Evolutionary conservation across 2,329 filamentous ascomycete species (phyloP), one percentile per base, ranked within the genome.

Genomic region (Alternaria viburni): DNA sequence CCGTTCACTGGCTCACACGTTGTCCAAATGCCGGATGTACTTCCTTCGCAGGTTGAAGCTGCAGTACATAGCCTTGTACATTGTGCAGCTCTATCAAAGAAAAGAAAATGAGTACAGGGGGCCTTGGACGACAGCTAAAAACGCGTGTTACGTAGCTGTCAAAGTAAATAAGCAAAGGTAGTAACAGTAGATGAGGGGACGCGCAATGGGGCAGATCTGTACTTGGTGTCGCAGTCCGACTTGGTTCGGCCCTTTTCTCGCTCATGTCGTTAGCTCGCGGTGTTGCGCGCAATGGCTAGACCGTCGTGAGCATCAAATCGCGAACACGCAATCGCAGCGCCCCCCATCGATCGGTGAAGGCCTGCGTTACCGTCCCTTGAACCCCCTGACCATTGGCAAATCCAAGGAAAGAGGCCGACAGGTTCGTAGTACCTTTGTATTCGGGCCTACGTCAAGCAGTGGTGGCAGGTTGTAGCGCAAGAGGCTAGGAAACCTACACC

Each of bases 391-490:
- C 49, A 52, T 30, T 52, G 11, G 19, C 8, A 36, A 11, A 32
- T 52, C 13, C 21, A 25, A 52, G 30, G 15, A 17, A 36, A 36
- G 36, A 41, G 49, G 28, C 28, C 49, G 30, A 41, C 23, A 52
- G 49, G 28, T 23, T 52, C 13, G 49, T 36, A 52, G 28, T 41
- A 52, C 19, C 28, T 52, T 52, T 36, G 30, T 41, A 52, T 52
- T 52, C 49, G 49, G 49, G 49, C 49, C 49, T 52, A 52, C 49
- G 30, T 52, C 49, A 52, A 52, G 49, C 49, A 17, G 15, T 52
- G 30, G 49, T 25, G 49, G 30, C 49, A 52, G 30, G 30, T 41
- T 25, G 49, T 52, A 52, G 30, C 30, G 49, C 49, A 41, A 36
- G 49, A 52, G 23, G 49, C 49, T 52, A 36, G 28, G 49, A 25